Evolutionary conservation across 495 filamentous ascomycete species (phyloP).

Genomic region (Podospora pseudopauciseta): DNA sequence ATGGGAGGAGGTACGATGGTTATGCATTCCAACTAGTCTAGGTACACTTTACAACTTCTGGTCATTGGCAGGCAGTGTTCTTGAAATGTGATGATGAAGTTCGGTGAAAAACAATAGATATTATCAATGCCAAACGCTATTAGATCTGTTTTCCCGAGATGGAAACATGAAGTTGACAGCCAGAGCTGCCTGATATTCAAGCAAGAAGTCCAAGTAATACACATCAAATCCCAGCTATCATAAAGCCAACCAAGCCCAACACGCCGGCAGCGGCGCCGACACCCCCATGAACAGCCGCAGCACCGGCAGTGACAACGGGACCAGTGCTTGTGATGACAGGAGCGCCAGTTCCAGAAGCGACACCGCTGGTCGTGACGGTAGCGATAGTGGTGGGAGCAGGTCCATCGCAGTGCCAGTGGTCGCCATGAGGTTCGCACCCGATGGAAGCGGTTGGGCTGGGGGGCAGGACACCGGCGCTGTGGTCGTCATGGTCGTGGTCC

Average conservation of each 20-base stretch:
- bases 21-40: no score
- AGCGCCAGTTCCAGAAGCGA: background rate
- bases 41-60: no score
- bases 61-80: no score
- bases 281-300: background rate
- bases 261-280: background rate
- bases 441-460: background rate
- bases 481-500: background rate
- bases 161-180: no score
- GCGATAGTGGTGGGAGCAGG: background rate
- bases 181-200: no score
- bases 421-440: conserved; percentile 1
- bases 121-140: no score
- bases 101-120: no score
- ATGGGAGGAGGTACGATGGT: no score
- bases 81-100: no score
- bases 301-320: background rate
- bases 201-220: no score
- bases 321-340: background rate
- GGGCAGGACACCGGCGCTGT: background rate
- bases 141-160: no score
- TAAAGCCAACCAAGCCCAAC: background rate
- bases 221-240: background rate
- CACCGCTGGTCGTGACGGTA: background rate
- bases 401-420: conserved; percentile 3